These are phyloP conservation scores for Cicer bijugum DNA, from an alignment of 306 rosid genomes.

Conservation along the genomic window DNA sequence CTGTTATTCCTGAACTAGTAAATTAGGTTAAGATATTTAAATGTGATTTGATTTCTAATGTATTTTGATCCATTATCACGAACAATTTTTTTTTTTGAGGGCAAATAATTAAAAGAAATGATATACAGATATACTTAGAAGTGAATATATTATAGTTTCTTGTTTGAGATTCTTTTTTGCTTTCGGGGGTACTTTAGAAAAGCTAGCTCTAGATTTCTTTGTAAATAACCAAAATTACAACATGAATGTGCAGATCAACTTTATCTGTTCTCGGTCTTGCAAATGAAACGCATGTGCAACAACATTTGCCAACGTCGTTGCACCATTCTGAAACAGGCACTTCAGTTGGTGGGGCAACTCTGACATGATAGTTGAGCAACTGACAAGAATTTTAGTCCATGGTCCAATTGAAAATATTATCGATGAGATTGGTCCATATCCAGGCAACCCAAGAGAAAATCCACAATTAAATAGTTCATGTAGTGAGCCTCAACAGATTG, in stretches of 20 bases:
- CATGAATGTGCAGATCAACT: conserved; percentile 61
- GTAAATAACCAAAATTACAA: conserved; percentile 18
- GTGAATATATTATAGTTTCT: not conserved
- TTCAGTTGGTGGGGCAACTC: conserved; percentile 72
- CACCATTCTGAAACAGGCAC: conserved; percentile 66
- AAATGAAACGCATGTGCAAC: conserved; percentile 65
- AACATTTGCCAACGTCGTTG: conserved; percentile 54
- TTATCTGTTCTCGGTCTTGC: conserved; percentile 75
- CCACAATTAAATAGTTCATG: not conserved
- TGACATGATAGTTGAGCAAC: conserved; percentile 50
- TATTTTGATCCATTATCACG: not conserved
- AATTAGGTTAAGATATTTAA: conserved; percentile 5
- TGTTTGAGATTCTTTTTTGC: conserved; percentile 1
- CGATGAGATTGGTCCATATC: conserved; percentile 38
- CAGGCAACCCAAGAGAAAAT: conserved; percentile 32
- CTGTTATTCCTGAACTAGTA: conserved; percentile 7
- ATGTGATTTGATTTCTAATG: not conserved
- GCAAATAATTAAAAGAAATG: not conserved
- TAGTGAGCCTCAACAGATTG: conserved; percentile 22
- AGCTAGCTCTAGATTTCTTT: conserved; percentile 17
- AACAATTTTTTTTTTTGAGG: not conserved
- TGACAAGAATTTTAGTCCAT: conserved; percentile 29
- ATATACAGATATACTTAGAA: not conserved
- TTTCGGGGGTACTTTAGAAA: not conserved
- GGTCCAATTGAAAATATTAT: conserved; percentile 35